Conservation (phyloP, 106 monocot species). For the Allium cepa region DNA sequence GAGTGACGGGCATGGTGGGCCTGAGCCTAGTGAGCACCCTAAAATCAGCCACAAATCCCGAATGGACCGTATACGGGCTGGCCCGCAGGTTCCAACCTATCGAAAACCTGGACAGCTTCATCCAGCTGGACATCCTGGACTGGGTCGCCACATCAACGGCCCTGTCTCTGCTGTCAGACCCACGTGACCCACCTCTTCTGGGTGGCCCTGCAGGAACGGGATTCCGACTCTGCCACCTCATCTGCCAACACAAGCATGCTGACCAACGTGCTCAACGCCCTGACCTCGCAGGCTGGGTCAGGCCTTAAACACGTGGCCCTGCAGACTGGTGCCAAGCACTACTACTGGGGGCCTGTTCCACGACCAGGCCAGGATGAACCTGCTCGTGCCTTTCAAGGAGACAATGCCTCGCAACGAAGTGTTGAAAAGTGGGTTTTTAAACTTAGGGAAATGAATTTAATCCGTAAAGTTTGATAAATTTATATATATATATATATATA, state of each 20-base stretch:
- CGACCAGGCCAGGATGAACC: not conserved
- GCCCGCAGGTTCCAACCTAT: not conserved
- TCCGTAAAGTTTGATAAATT: not conserved
- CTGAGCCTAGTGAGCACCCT: not conserved
- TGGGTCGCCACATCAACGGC: not conserved
- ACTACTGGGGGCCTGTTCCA: not conserved
- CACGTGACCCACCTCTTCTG: conserved; percentile 19
- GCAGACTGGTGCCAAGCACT: conserved; percentile 23
- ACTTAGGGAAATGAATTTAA: conserved; percentile 11
- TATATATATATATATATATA: too few relatives aligned
- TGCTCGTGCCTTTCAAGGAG: conserved; percentile 10
- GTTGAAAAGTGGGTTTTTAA: conserved; percentile 8
- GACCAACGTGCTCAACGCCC: conserved; percentile 12
- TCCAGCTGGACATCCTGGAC: conserved; percentile 9
- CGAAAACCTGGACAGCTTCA: not conserved
- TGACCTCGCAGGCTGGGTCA: not conserved
- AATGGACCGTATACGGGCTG: conserved; percentile 8
- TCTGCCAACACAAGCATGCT: conserved; percentile 15
- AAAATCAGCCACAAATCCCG: not conserved
- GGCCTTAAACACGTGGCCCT: conserved; percentile 19
- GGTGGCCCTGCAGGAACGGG: conserved; percentile 3
- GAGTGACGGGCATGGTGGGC: conserved; percentile 13
- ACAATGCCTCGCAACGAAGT: not conserved
- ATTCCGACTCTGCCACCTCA: not conserved
- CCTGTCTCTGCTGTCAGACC: conserved; percentile 1